Percentiles rank a stretch among this genome's conserved stretches.
These are phyloP conservation scores for Apiospora sp. DNA, from an alignment of 2,329 filamentous ascomycete species.

Conservation along the genomic window DNA sequence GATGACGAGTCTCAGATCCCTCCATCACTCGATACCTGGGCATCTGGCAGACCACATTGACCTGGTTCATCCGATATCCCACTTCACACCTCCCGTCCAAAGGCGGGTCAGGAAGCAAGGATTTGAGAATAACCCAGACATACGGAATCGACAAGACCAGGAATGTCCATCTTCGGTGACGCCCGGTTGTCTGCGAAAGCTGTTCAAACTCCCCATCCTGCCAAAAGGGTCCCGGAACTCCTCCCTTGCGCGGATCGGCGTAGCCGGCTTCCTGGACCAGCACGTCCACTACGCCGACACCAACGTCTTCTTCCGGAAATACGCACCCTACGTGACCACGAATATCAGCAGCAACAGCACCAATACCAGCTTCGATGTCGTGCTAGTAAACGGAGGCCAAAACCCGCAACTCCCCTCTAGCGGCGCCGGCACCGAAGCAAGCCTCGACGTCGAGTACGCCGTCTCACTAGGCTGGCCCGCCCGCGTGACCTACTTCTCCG, in stretches of 20 bases:
- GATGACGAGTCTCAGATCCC: slow-evolving; percentile 51
- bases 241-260: slow-evolving; percentile 51
- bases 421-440: slow-evolving; percentile 27
- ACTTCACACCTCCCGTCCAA: slow-evolving; percentile 54
- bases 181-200: slow-evolving; percentile 27
- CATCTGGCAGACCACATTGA: slow-evolving; percentile 48
- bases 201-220: slow-evolving; percentile 42
- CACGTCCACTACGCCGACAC: slow-evolving; percentile 55
- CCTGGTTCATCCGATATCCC: slow-evolving; percentile 57
- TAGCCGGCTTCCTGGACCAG: slow-evolving; percentile 60
- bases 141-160: slow-evolving; percentile 34
- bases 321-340: slow-evolving; percentile 44
- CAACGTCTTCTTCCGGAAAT: slow-evolving; percentile 46
- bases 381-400: slow-evolving; percentile 22
- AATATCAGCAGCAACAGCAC: slow-evolving; percentile 39
- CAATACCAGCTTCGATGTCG: slow-evolving; percentile 46
- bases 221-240: slow-evolving; percentile 32
- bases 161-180: slow-evolving; percentile 34
- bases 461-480: slow-evolving; percentile 4
- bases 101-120: not conserved
- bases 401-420: slow-evolving; percentile 11
- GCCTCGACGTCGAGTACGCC: slow-evolving; percentile 28
- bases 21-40: slow-evolving; percentile 53
- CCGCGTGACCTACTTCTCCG: slow-evolving; percentile 13
- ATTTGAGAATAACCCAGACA: no score